Evolutionary conservation across 2,329 filamentous ascomycete genomes (phyloP), one percentile per base, ranked within the genome.

Genomic region (Paecilomyces fulvus): DNA sequence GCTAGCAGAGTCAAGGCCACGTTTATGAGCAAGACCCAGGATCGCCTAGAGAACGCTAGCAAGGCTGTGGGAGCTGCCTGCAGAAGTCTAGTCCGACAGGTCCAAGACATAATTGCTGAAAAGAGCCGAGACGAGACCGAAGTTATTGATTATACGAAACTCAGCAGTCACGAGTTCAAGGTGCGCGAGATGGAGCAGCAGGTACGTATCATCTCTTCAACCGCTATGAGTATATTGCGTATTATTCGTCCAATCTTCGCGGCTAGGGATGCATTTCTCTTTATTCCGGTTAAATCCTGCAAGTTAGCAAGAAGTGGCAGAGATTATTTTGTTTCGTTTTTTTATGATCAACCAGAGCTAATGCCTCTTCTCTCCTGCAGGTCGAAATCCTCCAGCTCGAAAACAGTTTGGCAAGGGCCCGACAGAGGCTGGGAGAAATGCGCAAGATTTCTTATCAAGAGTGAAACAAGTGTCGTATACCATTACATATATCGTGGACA

Each of bases 161-260:
- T 99, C 51, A 92, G 89, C 60, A 85, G 88, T 30, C 92, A 96
- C 74, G 94, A 99, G 77, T 97, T 99, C 80, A 99, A 99, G 82
- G 91, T 96, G 53, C 83, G 88, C 65, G 92, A 99, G 78, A 99
- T 99, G 94, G 94, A 99, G 78, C 94, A 99, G 71, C 94, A 99
- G 89, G 92, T 96, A 80, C 66, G 82, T 80, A 57, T 56, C 8
- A 52, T 55, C 21, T 33, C 31, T 49, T 52, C 43, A 12, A 12
- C 11, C 9, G 21, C 4, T 28, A 28, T 28, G 23, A 48, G 46
- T 28, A 56, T 33, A 23, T 23, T 12, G 11, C 31, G 23, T 53
- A 28, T 21, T 10, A 21, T 55, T 33, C 11, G 43, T 25, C 51
- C 14, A 49, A 17, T 58, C 52, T 12, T 30, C 54, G 48, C 25